Base-by-base conservation (phyloP, 1,139 yeast species). In the Debaryomyces psychrophilus region DNA sequence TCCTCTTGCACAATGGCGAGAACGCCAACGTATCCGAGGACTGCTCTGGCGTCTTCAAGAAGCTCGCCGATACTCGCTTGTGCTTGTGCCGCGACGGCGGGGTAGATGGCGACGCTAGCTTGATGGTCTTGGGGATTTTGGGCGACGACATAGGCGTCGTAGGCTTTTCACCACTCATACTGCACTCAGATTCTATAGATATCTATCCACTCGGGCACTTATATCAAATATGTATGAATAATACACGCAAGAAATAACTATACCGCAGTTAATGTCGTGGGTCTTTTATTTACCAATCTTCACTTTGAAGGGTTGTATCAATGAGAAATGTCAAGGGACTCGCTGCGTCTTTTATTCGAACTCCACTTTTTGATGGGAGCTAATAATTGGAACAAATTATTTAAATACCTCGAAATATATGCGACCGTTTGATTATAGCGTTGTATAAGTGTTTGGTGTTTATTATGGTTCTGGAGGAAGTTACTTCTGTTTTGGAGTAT, bases 1-100 rank as follows among this genome's bases (percentile, higher is more conserved):
- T 58, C 17, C 79, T 52, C 49, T 74, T 74, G 48, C 68, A 55
- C 3, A 75, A 65, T 3, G 79, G 79, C 4, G 76, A 68, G 47
- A 68, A 67, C 37, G 77, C 77, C 27, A 73, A 52, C 23, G 44
- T 45, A 7, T 54, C 57, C 11, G 44, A 44, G 27, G 43, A 39
- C 43, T 60, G 65, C 48, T 70, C 76, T 1, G 76, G 76, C 4
- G 76, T 71, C 40, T 61, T 60, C 36, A 70, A 51, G 44, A 61
- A 62, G 22, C 51, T 46, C 4, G 61, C 59, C 12, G 65, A 58
- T 8, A 61, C 51, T 22, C 72, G 49, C 37, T 59, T 56, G 49
- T 39, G 54, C 28, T 53, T 54, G 20, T 59, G 50, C 39, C 53
- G 48, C 7, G 51, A 52, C 2, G 71, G 69, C 2, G 73, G 72